These are phyloP conservation scores for Rhodotorula sphaerocarpa DNA, from an alignment of 768 basidiomycete genomes.

Conservation along the genomic window DNA sequence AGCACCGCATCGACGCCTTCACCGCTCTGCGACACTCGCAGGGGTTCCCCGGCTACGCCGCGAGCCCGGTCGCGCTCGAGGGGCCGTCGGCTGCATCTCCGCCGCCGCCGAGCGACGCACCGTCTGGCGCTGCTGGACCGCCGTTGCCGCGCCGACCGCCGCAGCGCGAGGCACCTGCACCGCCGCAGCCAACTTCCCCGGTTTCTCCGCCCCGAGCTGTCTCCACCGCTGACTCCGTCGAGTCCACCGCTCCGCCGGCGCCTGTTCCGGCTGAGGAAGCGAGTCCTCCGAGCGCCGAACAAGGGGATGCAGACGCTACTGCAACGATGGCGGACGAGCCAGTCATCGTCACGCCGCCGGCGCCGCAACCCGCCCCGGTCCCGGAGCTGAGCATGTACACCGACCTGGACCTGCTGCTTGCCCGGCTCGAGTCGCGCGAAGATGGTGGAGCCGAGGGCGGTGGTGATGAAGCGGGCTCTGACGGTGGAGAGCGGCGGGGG, in stretches of 20 bases:
- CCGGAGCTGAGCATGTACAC: conserved; percentile 23
- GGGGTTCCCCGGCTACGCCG: not conserved
- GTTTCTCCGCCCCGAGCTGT: too few species aligned
- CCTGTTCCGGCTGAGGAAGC: too few species aligned
- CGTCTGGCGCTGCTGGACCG: conserved; percentile 2
- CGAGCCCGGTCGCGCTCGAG: not conserved
- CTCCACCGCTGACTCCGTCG: too few species aligned
- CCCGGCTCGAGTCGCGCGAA: conserved; percentile 17
- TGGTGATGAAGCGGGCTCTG: not conserved
- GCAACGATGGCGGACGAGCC: too few species aligned
- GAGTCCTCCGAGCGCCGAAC: too few species aligned
- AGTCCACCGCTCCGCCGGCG: too few species aligned
- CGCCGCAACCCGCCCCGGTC: not conserved
- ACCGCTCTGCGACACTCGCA: conserved; percentile 10
- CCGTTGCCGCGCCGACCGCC: conserved; percentile 16
- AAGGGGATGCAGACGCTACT: too few species aligned
- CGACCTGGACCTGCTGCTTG: conserved; percentile 29
- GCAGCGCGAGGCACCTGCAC: too few species aligned
- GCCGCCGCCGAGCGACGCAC: not conserved
- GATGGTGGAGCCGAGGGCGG: not conserved
- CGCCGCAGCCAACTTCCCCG: not conserved
- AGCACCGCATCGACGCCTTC: conserved; percentile 20
- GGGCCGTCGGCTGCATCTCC: not conserved
- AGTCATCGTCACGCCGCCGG: too few species aligned
- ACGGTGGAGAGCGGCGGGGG: not conserved